Percentiles rank a stretch among this genome's conserved stretches.
phyloP scores from a whole-genome alignment of 2,329 filamentous ascomycete species.

The Teratosphaeriaceae sp. region DNA sequence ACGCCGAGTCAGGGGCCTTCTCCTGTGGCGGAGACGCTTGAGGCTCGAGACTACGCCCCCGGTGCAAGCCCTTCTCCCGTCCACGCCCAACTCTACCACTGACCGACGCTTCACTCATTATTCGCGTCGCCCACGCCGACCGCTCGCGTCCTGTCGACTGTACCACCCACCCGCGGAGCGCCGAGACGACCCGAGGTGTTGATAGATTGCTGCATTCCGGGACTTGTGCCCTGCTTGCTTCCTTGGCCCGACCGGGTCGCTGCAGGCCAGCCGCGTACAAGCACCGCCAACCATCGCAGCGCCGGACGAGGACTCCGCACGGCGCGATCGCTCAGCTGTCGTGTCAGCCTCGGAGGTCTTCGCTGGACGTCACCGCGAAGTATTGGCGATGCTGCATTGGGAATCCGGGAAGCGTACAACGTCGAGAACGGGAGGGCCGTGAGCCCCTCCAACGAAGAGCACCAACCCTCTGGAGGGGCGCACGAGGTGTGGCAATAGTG shows the following conservation, averaged over 20 bases:
- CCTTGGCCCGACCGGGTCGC: too few species aligned
- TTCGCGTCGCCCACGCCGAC: background rate
- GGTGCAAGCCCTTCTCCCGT: background rate
- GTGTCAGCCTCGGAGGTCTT: constrained; percentile 4
- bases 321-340: background rate
- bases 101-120: background rate
- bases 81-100: background rate
- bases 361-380: background rate
- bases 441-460: background rate
- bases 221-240: too few species aligned
- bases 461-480: constrained; percentile 1
- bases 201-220: constrained; percentile 2
- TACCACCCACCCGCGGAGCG: background rate
- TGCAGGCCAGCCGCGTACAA: constrained; percentile 3
- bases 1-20: too few species aligned
- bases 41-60: background rate
- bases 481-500: background rate
- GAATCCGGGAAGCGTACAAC: constrained; percentile 1
- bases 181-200: background rate
- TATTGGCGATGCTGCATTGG: constrained; percentile 7
- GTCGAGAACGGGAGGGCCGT: constrained; percentile 3
- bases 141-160: background rate
- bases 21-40: too few species aligned
- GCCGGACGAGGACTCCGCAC: background rate
- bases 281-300: constrained; percentile 1